Percentiles rank a stretch among this genome's conserved stretches.
Evolutionary conservation across 2,329 filamentous ascomycete species (phyloP).

Genomic region (Stachybotrys echinatus): DNA sequence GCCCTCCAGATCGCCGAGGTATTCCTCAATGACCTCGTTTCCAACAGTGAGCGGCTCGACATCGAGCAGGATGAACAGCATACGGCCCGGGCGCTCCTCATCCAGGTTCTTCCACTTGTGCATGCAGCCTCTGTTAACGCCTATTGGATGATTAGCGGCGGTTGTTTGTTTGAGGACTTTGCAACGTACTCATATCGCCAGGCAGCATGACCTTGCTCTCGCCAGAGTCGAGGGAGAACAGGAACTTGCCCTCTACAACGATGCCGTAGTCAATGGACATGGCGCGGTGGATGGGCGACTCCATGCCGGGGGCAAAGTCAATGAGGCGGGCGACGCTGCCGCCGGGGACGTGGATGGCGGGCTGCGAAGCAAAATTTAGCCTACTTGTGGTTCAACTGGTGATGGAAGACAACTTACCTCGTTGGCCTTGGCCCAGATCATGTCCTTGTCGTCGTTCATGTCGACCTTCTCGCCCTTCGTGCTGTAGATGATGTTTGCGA

Average conservation of each 20-base stretch:
- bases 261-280: background rate
- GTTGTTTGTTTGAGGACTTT: background rate
- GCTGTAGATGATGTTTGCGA: slow-evolving; percentile 21
- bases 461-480: slow-evolving; percentile 17
- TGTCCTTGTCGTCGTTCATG: slow-evolving; percentile 13
- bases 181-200: background rate
- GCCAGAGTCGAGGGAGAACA: background rate
- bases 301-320: background rate
- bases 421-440: slow-evolving; percentile 10
- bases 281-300: background rate
- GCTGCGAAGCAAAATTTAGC: background rate
- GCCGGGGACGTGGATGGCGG: background rate
- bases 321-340: background rate
- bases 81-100: background rate
- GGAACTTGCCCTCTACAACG: background rate
- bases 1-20: background rate
- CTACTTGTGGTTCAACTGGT: background rate
- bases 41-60: background rate
- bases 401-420: slow-evolving; percentile 1
- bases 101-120: background rate
- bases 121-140: too few species aligned
- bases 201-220: background rate
- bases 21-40: background rate
- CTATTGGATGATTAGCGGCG: too few species aligned
- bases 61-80: background rate